A percentile compares a stretch with the other conserved stretches of the same genome.
Evolutionary conservation across 2,329 filamentous ascomycete genomes (phyloP).

Genomic region (Colletotrichum aenigma): DNA sequence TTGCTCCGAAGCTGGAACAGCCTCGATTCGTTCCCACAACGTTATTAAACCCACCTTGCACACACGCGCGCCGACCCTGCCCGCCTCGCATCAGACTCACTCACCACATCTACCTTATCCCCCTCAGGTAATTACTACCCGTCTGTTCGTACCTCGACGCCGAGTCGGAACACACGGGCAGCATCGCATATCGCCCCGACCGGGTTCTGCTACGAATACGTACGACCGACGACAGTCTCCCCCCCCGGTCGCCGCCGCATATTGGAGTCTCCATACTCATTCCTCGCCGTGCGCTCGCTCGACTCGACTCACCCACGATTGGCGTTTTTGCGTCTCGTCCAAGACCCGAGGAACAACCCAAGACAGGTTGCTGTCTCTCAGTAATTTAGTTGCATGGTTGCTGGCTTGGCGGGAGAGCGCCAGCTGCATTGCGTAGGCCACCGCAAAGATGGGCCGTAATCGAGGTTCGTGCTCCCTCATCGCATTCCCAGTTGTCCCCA

Average conservation of each 20-base stretch:
- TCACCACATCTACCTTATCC: not conserved
- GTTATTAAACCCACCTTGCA: not conserved
- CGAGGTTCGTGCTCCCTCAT: constrained; percentile 16
- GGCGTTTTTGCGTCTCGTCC: not conserved
- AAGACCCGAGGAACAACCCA: not conserved
- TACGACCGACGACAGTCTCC: not conserved
- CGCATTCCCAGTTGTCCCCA: not conserved
- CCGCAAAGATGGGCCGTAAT: constrained; percentile 18
- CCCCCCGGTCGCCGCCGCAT: not conserved
- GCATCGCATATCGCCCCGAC: not conserved
- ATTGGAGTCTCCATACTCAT: constrained; percentile 15
- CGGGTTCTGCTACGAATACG: not conserved
- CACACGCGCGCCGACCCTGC: not conserved
- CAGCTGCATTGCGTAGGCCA: not conserved
- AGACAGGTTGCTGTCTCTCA: constrained; percentile 11
- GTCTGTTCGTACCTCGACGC: not conserved
- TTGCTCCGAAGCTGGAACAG: not conserved
- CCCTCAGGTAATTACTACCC: not conserved
- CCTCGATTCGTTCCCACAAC: not conserved
- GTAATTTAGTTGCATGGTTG: constrained; percentile 19
- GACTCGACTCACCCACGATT: not conserved
- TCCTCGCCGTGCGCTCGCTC: not conserved
- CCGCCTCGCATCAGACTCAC: not conserved
- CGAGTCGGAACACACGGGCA: not conserved
- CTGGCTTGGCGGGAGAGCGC: constrained; percentile 9